These are phyloP conservation scores for Botrytis cinerea DNA, from an alignment of 2,329 filamentous ascomycete species.

Conservation along the genomic window DNA sequence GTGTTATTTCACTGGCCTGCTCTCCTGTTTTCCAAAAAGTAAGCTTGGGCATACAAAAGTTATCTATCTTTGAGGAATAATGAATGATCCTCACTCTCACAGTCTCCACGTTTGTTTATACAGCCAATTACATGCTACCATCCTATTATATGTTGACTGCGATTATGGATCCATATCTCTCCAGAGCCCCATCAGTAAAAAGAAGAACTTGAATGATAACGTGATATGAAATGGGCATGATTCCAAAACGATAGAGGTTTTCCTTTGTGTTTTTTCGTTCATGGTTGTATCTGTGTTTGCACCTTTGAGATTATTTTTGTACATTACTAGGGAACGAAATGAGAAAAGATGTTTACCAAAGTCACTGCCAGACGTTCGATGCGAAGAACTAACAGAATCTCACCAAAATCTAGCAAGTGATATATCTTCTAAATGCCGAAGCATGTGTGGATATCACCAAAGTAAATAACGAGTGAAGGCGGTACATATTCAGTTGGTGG, in stretches of 20 bases:
- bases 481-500: not conserved
- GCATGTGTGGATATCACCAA: not conserved
- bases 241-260: not conserved
- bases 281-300: not conserved
- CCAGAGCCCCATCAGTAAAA: not conserved
- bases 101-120: not conserved
- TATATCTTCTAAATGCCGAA: not conserved
- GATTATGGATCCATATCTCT: not conserved
- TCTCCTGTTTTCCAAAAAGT: conserved; percentile 12
- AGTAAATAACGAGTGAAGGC: not conserved
- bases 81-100: not conserved
- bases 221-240: not conserved
- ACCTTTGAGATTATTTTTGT: not conserved
- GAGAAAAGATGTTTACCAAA: not conserved
- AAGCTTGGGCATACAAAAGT: conserved; percentile 23
- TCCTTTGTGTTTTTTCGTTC: not conserved
- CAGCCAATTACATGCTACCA: not conserved
- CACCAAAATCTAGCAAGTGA: not conserved
- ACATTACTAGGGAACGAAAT: not conserved
- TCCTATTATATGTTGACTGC: not conserved
- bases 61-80: conserved; percentile 19
- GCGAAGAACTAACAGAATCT: not conserved
- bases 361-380: not conserved
- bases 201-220: not conserved
- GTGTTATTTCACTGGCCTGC: not conserved